Evolutionary conservation across 108 stramenopile genomes (phyloP).

Genomic region (Skeletonema menzelii): DNA sequence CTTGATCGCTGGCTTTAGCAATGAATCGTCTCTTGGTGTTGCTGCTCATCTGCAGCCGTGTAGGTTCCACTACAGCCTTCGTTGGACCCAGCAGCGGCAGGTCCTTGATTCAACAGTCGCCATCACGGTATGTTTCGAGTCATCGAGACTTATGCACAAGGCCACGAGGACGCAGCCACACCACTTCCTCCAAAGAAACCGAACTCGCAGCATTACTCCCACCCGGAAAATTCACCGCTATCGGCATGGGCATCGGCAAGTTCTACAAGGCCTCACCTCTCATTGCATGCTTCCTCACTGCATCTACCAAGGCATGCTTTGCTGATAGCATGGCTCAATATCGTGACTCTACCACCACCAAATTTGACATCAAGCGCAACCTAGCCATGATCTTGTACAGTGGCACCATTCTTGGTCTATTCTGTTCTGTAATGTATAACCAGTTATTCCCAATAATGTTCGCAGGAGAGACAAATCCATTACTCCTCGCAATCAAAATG

Average conservation of each 20-base stretch:
- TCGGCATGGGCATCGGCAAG: not conserved
- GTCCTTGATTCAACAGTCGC: not conserved
- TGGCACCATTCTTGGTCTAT: not conserved
- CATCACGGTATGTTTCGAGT: not conserved
- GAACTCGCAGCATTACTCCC: not conserved
- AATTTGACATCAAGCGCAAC: not conserved
- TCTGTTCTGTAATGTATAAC: not conserved
- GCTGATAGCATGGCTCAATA: conserved; percentile 2
- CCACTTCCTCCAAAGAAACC: not conserved
- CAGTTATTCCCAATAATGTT: not conserved
- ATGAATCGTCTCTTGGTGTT: not conserved
- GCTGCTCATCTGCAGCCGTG: not conserved
- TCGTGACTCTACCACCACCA: not conserved
- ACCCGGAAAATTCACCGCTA: not conserved
- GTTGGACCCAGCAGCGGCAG: not conserved
- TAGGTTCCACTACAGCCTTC: not conserved
- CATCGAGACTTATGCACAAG: not conserved
- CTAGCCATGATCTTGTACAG: not conserved
- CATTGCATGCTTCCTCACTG: conserved; percentile 4
- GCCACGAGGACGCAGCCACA: not conserved
- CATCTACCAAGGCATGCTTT: conserved; percentile 4
- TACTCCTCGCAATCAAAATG: conserved; percentile 6
- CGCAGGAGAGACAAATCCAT: not conserved
- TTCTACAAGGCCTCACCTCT: conserved; percentile 19
- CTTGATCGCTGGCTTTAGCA: not conserved